phyloP scores from a whole-genome alignment of 2,329 filamentous ascomycete genomes.

The Aureobasidium melanogenum region DNA sequence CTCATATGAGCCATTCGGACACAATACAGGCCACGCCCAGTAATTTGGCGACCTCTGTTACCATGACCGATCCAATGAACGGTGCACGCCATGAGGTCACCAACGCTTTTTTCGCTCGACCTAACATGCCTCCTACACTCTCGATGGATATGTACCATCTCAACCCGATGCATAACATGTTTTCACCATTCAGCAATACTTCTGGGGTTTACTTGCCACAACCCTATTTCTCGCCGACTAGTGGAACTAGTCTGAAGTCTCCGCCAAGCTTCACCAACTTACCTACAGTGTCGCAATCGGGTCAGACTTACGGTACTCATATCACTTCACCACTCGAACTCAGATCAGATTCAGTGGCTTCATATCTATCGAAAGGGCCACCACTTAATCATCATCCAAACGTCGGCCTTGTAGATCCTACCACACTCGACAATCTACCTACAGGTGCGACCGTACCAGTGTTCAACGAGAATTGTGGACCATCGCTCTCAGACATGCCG shows the following conservation, averaged over 20 bases:
- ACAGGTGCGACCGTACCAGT: slow-evolving; percentile 56
- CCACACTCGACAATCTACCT: not conserved
- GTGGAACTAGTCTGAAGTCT: not conserved
- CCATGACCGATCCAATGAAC: not conserved
- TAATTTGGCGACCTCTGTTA: not conserved
- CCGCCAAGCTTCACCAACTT: not conserved
- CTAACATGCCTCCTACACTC: not conserved
- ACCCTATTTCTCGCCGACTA: not conserved
- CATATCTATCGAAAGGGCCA: not conserved
- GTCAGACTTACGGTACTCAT: not conserved
- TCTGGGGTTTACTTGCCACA: slow-evolving; percentile 1
- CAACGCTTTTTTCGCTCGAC: not conserved
- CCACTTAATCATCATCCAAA: not conserved
- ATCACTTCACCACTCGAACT: not conserved
- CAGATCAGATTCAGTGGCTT: slow-evolving; percentile 10
- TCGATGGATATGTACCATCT: slow-evolving; percentile 4
- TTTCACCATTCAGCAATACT: not conserved
- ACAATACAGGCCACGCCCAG: not conserved
- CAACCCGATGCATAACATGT: not conserved
- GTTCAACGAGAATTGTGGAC: slow-evolving; percentile 77
- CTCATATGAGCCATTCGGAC: not conserved
- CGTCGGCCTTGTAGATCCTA: not conserved
- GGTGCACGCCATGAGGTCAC: not conserved
- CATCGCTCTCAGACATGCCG: slow-evolving; percentile 58
- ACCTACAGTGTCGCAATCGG: not conserved